phyloP scores from a whole-genome alignment of 306 rosid species.

The Vigna unguiculata region DNA sequence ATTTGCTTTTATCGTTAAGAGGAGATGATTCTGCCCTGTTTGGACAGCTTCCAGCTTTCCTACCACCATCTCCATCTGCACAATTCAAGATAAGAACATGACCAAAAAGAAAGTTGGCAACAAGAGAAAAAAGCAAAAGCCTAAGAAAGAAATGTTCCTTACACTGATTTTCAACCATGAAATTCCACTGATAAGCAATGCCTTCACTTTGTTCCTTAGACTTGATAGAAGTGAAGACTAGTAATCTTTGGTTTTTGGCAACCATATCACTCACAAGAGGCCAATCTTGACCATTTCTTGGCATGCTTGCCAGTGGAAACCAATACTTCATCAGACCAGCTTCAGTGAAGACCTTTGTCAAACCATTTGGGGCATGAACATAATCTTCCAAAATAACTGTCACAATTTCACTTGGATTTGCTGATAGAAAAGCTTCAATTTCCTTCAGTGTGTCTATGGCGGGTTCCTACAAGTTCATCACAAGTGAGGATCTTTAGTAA shows the following conservation, averaged over 20 bases:
- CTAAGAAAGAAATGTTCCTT: constrained; percentile 37
- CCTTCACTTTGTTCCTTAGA: constrained; percentile 82
- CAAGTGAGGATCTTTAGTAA: not conserved
- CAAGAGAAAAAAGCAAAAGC: not conserved
- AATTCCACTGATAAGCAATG: constrained; percentile 91
- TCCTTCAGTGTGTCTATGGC: constrained; percentile 75
- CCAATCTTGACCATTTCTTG: constrained; percentile 77
- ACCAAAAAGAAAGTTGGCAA: not conserved
- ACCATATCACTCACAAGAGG: constrained; percentile 86
- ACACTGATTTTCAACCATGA: constrained; percentile 94
- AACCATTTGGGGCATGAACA: constrained; percentile 76
- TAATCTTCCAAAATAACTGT: constrained; percentile 91
- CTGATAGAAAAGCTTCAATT: constrained; percentile 72
- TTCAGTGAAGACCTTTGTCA: constrained; percentile 71
- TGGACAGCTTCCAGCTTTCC: constrained; percentile 67
- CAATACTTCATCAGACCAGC: constrained; percentile 81
- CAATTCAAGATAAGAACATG: not conserved
- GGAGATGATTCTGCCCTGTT: constrained; percentile 79
- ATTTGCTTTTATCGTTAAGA: constrained; percentile 71
- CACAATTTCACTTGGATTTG: constrained; percentile 80
- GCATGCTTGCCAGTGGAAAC: constrained; percentile 85
- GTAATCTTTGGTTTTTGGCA: constrained; percentile 75
- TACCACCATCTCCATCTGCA: constrained; percentile 89
- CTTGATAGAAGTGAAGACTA: constrained; percentile 71
- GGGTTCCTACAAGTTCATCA: constrained; percentile 59